Evolutionary conservation across 164 flowering plant species (phyloP).

Genomic region (Tetracentron sinense): DNA sequence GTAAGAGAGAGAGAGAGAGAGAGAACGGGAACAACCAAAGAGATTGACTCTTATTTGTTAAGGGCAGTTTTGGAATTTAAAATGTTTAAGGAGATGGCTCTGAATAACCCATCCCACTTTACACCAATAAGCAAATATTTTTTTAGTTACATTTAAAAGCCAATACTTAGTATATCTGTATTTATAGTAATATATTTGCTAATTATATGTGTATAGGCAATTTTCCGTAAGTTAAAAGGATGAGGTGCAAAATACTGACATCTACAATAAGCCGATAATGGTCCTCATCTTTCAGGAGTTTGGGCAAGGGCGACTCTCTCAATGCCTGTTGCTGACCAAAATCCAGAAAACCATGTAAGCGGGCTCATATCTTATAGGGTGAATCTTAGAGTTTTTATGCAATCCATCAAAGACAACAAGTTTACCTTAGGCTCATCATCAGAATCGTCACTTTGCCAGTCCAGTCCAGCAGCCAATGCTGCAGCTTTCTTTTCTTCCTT

Average conservation of each 20-base stretch:
- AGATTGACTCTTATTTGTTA: too few relatives aligned
- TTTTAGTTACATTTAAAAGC: too few relatives aligned
- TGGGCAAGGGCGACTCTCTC: constrained; percentile 61
- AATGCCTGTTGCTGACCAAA: constrained; percentile 28
- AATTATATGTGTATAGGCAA: too few relatives aligned
- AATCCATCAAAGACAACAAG: background rate
- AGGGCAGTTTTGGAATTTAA: too few relatives aligned
- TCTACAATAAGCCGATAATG: constrained; percentile 54
- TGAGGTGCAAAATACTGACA: constrained; percentile 31
- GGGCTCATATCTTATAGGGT: background rate
- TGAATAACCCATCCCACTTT: too few relatives aligned
- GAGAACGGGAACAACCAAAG: too few relatives aligned
- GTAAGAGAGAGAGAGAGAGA: too few relatives aligned
- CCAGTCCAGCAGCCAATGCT: constrained; percentile 72
- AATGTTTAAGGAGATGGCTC: too few relatives aligned
- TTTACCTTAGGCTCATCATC: constrained; percentile 61
- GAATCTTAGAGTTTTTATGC: background rate
- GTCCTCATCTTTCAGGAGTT: constrained; percentile 64
- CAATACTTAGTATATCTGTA: too few relatives aligned
- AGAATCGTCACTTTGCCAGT: constrained; percentile 69
- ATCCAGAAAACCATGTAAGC: constrained; percentile 9
- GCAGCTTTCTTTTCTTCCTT: constrained; percentile 64
- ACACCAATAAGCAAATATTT: too few relatives aligned
- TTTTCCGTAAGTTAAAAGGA: background rate
- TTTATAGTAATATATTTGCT: too few relatives aligned